Conservation (phyloP, 2,329 filamentous ascomycete genomes). For the Coniosporium tulheliwenetii region DNA sequence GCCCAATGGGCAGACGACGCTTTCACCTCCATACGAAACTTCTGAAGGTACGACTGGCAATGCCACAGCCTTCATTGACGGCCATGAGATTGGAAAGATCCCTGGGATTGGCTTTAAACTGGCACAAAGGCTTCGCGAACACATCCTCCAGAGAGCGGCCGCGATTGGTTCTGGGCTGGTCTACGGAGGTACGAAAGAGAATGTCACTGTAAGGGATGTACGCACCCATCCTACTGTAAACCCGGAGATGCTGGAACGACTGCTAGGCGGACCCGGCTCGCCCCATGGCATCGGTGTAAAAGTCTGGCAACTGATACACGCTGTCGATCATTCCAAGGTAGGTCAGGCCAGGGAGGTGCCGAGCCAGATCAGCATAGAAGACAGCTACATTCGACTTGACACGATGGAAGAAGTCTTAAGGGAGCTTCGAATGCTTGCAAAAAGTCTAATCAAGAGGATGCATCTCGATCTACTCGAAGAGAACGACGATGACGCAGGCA, state of each 20-base stretch:
- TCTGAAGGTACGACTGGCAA: constrained; percentile 24
- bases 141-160: constrained; percentile 34
- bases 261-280: constrained; percentile 55
- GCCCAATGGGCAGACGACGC: constrained; percentile 71
- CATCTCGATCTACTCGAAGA: constrained; percentile 53
- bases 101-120: constrained; percentile 76
- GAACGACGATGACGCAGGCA: constrained; percentile 19
- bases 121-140: constrained; percentile 49
- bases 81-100: constrained; percentile 60
- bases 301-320: constrained; percentile 68
- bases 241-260: constrained; percentile 45
- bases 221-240: constrained; percentile 48
- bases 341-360: constrained; percentile 56
- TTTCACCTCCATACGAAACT: constrained; percentile 48
- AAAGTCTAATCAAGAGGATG: constrained; percentile 64
- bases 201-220: constrained; percentile 50
- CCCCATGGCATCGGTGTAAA: constrained; percentile 56
- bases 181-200: constrained; percentile 34
- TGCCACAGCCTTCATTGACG: constrained; percentile 55
- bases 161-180: constrained; percentile 28
- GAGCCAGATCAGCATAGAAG: constrained; percentile 85
- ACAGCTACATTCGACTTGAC: constrained; percentile 66
- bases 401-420: constrained; percentile 46
- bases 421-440: constrained; percentile 53
- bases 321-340: constrained; percentile 62